phyloP scores from a whole-genome alignment of 805 yeast species.

The Yarrowia osloensis region DNA sequence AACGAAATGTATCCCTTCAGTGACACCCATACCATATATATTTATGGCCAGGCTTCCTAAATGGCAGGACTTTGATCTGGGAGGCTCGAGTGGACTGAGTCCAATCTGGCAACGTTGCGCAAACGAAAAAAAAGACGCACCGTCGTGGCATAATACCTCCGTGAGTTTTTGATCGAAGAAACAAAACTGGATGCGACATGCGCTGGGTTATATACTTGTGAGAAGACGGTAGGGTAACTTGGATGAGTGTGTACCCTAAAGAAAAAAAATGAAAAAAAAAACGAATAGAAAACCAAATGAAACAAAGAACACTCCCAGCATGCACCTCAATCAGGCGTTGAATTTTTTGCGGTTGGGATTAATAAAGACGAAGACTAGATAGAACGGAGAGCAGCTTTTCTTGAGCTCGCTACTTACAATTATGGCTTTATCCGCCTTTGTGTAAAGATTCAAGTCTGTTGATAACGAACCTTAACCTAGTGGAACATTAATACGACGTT shows the following conservation, averaged over 20 bases:
- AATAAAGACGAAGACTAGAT: too few species aligned
- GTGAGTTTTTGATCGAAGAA: constrained; percentile 30
- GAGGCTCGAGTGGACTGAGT: constrained; percentile 29
- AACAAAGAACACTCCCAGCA: too few species aligned
- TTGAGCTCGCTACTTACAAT: too few species aligned
- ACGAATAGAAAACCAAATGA: too few species aligned
- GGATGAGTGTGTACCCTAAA: too few species aligned
- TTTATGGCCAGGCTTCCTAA: constrained; percentile 30
- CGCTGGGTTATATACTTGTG: background rate
- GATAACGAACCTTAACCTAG: too few species aligned
- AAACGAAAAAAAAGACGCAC: constrained; percentile 16
- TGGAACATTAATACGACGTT: too few species aligned
- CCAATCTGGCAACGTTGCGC: constrained; percentile 31
- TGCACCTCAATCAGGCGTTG: background rate
- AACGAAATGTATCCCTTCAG: constrained; percentile 25
- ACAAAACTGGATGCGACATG: constrained; percentile 15
- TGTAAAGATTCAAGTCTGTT: too few species aligned
- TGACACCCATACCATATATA: constrained; percentile 27
- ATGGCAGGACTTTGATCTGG: constrained; percentile 29
- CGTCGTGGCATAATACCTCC: constrained; percentile 31
- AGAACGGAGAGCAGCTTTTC: too few species aligned
- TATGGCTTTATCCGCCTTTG: too few species aligned
- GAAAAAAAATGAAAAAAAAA: too few species aligned
- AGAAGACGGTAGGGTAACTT: constrained; percentile 7
- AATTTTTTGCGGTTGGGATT: too few species aligned